These are phyloP conservation scores for Hippophae tibetana DNA, from an alignment of 306 rosid genomes.

Conservation along the genomic window DNA sequence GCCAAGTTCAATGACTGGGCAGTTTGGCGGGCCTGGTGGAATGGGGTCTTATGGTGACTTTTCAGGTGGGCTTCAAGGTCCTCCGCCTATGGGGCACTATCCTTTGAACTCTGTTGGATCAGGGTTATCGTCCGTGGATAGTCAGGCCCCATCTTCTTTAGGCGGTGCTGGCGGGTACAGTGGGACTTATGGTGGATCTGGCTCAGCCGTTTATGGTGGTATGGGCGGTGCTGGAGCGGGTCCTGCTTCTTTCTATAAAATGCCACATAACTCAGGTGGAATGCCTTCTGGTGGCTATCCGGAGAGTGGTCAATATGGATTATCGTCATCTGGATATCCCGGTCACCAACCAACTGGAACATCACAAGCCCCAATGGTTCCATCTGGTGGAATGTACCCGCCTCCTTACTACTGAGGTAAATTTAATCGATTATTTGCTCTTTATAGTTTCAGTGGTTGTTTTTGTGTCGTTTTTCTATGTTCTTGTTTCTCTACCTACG, in stretches of 20 bases:
- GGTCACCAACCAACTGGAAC: constrained; percentile 69
- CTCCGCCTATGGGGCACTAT: constrained; percentile 45
- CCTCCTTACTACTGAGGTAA: constrained; percentile 93
- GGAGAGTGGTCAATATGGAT: constrained; percentile 55
- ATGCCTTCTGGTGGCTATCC: constrained; percentile 66
- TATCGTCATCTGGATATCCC: constrained; percentile 51
- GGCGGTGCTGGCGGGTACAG: constrained; percentile 46
- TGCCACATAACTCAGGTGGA: constrained; percentile 66
- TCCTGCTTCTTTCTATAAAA: constrained; percentile 49
- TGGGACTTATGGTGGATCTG: constrained; percentile 18
- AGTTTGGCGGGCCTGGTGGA: constrained; percentile 49
- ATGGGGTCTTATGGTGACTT: constrained; percentile 63
- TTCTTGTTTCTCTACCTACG: too few species aligned
- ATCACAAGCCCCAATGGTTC: constrained; percentile 70
- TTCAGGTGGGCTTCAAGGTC: constrained; percentile 51
- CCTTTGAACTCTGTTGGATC: constrained; percentile 49
- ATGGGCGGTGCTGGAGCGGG: background rate
- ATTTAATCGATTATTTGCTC: background rate
- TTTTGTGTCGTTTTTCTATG: too few species aligned
- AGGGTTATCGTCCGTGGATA: constrained; percentile 36
- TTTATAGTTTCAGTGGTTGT: too few species aligned
- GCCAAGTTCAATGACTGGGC: constrained; percentile 40
- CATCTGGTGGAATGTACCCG: constrained; percentile 81
- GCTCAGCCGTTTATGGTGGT: constrained; percentile 17
- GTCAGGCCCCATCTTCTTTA: constrained; percentile 42